Conservation (phyloP, 352 stramenopile genomes). For the Phytophthora cajani region DNA sequence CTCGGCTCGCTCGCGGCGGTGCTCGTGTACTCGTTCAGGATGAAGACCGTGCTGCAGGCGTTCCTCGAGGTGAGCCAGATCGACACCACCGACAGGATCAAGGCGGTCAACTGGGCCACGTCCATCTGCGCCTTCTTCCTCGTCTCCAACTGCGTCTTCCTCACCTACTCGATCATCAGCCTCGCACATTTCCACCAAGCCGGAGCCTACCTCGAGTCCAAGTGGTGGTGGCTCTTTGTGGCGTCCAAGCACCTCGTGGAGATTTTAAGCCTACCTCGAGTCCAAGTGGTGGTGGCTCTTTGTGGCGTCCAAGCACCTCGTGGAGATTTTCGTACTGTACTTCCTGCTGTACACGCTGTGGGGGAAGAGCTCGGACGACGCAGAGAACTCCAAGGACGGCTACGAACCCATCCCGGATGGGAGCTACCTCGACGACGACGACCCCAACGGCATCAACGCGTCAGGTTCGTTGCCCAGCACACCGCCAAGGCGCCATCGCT, state of each 20-base stretch:
- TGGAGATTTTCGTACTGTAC: conserved; percentile 94
- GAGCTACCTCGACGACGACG: conserved; percentile 64
- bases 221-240: conserved; percentile 95
- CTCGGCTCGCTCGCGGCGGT: conserved; percentile 91
- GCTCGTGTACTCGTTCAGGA: conserved; percentile 95
- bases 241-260: conserved; percentile 93
- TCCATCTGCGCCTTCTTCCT: conserved; percentile 96
- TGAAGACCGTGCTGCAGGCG: conserved; percentile 95
- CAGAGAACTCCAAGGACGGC: conserved; percentile 66
- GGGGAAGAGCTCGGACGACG: conserved; percentile 76
- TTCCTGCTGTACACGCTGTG: conserved; percentile 96
- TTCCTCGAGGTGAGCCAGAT: conserved; percentile 97
- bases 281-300: conserved; percentile 93
- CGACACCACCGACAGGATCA: conserved; percentile 95
- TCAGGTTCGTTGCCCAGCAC: conserved; percentile 42
- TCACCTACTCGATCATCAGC: conserved; percentile 87
- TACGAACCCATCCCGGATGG: conserved; percentile 82
- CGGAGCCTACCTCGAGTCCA: conserved; percentile 83
- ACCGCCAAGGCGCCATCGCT: conserved; percentile 32
- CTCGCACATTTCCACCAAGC: conserved; percentile 88
- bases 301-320: conserved; percentile 92
- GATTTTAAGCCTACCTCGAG: conserved; percentile 87
- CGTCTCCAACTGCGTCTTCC: conserved; percentile 90
- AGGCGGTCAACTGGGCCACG: conserved; percentile 96
- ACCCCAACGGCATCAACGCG: conserved; percentile 46